phyloP scores from a whole-genome alignment of 352 stramenopile species.

The Globisporangium nunn region DNA sequence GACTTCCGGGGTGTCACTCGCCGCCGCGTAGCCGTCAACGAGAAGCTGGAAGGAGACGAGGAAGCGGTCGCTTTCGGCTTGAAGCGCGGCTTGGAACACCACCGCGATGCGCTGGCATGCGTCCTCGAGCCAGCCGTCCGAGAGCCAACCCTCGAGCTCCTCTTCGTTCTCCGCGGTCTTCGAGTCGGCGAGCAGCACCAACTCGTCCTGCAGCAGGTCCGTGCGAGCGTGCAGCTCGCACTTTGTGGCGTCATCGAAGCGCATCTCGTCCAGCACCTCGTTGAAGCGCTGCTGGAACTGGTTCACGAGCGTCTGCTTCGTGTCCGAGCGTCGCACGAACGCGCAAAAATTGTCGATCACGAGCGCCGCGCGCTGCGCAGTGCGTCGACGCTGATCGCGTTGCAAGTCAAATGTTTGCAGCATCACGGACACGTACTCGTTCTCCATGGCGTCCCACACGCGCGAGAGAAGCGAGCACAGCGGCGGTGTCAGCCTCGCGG shows the following conservation, averaged over 20 bases:
- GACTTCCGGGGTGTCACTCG: conserved; percentile 28
- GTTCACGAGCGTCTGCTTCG: conserved; percentile 58
- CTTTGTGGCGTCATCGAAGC: conserved; percentile 77
- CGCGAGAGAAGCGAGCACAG: conserved; percentile 23
- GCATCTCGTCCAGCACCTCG: conserved; percentile 73
- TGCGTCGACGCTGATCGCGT: conserved; percentile 24
- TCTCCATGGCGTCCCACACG: conserved; percentile 55
- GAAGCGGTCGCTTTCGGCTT: conserved; percentile 72
- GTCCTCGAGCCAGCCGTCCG: conserved; percentile 59
- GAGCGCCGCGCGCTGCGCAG: conserved; percentile 21
- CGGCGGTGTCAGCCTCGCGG: conserved; percentile 25
- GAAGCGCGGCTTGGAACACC: conserved; percentile 46
- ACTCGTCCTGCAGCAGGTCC: conserved; percentile 66
- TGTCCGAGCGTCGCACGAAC: conserved; percentile 54
- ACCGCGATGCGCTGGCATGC: conserved; percentile 29
- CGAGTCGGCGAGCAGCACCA: conserved; percentile 36
- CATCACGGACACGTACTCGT: conserved; percentile 44
- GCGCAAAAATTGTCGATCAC: conserved; percentile 40
- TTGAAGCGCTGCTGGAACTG: conserved; percentile 75
- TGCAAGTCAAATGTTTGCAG: conserved; percentile 30
- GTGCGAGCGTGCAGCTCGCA: conserved; percentile 65
- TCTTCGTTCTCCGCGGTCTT: conserved; percentile 35
- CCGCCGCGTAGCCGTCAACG: conserved; percentile 37
- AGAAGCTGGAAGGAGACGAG: conserved; percentile 49
- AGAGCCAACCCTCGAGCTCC: conserved; percentile 34